These are phyloP conservation scores for Planoprotostelium fungivorum DNA, from an alignment of 78 protist genomes.

Conservation along the genomic window DNA sequence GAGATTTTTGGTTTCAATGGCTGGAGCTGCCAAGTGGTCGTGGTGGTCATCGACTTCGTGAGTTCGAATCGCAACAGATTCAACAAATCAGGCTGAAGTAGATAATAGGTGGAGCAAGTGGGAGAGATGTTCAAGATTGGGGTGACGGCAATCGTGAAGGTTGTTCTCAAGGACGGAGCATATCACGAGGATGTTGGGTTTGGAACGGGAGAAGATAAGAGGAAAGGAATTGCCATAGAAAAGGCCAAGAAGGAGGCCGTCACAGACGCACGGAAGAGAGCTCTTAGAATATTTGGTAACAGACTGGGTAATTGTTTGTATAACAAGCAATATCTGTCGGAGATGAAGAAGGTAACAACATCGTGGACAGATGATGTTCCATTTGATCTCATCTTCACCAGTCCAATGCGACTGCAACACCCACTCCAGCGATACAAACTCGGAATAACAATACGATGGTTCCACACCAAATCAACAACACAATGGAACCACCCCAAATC, in stretches of 20 bases:
- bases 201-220: constrained; percentile 28
- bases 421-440: no score
- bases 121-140: constrained; percentile 17
- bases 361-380: no score
- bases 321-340: constrained; percentile 14
- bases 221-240: constrained; percentile 64
- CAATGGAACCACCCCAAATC: no score
- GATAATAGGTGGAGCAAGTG: constrained; percentile 12
- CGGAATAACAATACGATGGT: no score
- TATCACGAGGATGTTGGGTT: constrained; percentile 79
- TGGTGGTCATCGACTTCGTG: constrained; percentile 50
- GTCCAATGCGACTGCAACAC: no score
- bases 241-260: constrained; percentile 79
- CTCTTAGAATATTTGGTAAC: constrained; percentile 68
- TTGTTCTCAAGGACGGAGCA: constrained; percentile 67
- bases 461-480: no score
- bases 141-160: constrained; percentile 37
- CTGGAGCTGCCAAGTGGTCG: constrained; percentile 52
- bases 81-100: no score
- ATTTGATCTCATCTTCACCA: no score
- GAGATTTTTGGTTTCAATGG: constrained; percentile 72
- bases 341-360: neutral
- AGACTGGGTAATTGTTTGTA: constrained; percentile 65
- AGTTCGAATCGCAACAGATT: neutral
- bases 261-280: constrained; percentile 74